Conservation (phyloP, 1,139 yeast genomes). For the Kurtzmaniella quercitrusa region DNA sequence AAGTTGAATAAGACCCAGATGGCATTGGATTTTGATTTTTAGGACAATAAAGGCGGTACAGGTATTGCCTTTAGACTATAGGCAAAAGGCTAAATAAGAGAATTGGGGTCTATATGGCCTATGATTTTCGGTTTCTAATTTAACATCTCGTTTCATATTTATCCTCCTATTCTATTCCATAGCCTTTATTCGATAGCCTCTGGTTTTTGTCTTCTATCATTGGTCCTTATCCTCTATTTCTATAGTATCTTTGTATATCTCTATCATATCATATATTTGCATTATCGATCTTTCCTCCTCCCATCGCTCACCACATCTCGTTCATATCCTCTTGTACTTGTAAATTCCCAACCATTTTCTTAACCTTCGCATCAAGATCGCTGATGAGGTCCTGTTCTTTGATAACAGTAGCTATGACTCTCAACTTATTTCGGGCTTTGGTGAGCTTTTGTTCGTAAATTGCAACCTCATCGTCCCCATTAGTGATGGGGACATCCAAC, state of each 20-base stretch:
- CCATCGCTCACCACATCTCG: slow-evolving; percentile 38
- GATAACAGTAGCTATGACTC: slow-evolving; percentile 37
- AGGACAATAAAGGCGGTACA: not conserved
- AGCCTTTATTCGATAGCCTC: too few relatives aligned
- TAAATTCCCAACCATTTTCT: slow-evolving; percentile 36
- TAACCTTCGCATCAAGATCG: slow-evolving; percentile 29
- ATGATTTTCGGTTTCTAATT: not conserved
- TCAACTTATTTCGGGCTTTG: slow-evolving; percentile 50
- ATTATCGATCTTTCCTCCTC: too few relatives aligned
- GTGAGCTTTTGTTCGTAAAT: slow-evolving; percentile 39
- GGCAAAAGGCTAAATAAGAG: not conserved
- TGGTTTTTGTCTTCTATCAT: too few relatives aligned
- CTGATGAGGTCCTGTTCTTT: slow-evolving; percentile 32
- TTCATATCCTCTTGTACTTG: slow-evolving; percentile 38
- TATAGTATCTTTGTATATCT: too few relatives aligned
- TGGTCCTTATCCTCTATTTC: too few relatives aligned
- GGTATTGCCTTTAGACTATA: not conserved
- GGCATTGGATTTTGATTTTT: slow-evolving; percentile 40
- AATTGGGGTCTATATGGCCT: not conserved
- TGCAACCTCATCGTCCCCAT: slow-evolving; percentile 46
- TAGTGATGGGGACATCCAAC: slow-evolving; percentile 25
- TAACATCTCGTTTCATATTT: too few relatives aligned
- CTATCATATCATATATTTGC: too few relatives aligned
- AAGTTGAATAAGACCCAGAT: slow-evolving; percentile 32
- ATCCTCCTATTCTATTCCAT: too few relatives aligned